Conservation (phyloP, 1,284 basidiomycete species). For the Quambalaria eucalypti region DNA sequence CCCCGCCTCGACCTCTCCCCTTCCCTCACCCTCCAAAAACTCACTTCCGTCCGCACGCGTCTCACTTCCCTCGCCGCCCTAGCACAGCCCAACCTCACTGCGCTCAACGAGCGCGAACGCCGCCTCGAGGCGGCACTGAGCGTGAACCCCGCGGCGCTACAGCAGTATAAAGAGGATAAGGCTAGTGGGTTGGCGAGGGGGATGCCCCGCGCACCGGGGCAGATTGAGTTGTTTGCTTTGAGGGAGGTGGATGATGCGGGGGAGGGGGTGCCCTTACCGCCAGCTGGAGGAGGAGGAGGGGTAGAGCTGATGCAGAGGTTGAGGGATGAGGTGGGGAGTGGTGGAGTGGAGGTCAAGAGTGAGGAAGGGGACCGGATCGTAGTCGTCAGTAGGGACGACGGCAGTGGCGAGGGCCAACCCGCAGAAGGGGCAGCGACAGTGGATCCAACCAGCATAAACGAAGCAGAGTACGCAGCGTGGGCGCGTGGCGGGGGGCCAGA, state of each 20-base stretch:
- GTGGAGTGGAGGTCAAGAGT: constrained; percentile 1
- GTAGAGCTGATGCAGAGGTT: too few relatives aligned
- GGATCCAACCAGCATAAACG: too few relatives aligned
- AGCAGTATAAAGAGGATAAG: constrained; percentile 31
- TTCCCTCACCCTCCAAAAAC: constrained; percentile 16
- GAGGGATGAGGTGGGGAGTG: too few relatives aligned
- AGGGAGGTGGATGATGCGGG: too few relatives aligned
- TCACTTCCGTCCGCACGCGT: constrained; percentile 17
- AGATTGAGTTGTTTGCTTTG: constrained; percentile 7
- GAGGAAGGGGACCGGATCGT: too few relatives aligned
- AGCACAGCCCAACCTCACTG: constrained; percentile 37
- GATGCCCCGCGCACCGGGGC: constrained; percentile 40
- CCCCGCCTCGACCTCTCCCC: constrained; percentile 26
- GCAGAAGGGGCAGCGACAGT: too few relatives aligned
- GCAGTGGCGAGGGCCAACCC: too few relatives aligned
- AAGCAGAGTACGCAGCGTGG: too few relatives aligned
- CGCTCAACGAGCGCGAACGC: constrained; percentile 33
- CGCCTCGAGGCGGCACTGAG: constrained; percentile 17
- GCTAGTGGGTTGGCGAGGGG: constrained; percentile 26
- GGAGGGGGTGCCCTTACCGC: too few relatives aligned
- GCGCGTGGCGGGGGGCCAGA: too few relatives aligned
- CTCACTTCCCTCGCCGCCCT: constrained; percentile 23
- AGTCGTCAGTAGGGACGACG: too few relatives aligned
- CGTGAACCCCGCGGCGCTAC: constrained; percentile 26
- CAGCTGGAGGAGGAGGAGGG: too few relatives aligned